Conservation (phyloP, 2,329 filamentous ascomycete species). For the Arachnopeziza araneosa region DNA sequence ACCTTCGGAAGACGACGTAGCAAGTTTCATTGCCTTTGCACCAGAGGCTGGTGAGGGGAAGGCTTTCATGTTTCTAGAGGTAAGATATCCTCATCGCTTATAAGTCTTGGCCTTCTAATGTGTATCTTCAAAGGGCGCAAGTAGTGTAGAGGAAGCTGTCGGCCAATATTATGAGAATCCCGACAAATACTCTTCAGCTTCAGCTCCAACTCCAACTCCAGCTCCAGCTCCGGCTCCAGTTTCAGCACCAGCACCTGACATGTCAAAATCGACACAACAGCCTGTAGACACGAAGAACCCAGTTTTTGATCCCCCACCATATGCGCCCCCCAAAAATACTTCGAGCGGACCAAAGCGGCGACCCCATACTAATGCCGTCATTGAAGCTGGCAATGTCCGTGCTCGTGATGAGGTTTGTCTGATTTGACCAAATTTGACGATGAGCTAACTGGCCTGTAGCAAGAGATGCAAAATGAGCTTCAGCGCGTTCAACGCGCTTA, state of each 20-base stretch:
- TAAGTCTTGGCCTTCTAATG: not conserved
- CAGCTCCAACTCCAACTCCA: not conserved
- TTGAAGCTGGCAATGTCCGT: conserved; percentile 33
- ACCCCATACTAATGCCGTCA: conserved; percentile 35
- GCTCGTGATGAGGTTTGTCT: conserved; percentile 35
- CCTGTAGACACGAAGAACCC: conserved; percentile 4
- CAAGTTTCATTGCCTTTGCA: conserved; percentile 7
- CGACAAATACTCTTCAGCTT: conserved; percentile 9
- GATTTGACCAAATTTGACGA: not conserved
- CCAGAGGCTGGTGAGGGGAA: conserved; percentile 15
- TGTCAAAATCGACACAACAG: not conserved
- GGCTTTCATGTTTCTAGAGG: conserved; percentile 15
- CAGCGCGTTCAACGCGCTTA: conserved; percentile 36
- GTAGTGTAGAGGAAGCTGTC: conserved; percentile 14
- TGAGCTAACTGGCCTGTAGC: conserved; percentile 23
- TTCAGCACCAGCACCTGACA: not conserved
- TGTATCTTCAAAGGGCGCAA: conserved; percentile 5
- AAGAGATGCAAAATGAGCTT: conserved; percentile 39
- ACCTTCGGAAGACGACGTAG: conserved; percentile 6
- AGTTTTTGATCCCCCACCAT: conserved; percentile 3
- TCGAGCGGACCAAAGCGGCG: not conserved
- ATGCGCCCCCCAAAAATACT: not conserved
- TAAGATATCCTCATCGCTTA: not conserved
- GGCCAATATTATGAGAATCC: conserved; percentile 15
- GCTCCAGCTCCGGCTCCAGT: not conserved